Evolutionary conservation across 148 eudicot genomes (phyloP), one percentile per base, ranked within the genome.

Genomic region (Pharnaceum exiguum): DNA sequence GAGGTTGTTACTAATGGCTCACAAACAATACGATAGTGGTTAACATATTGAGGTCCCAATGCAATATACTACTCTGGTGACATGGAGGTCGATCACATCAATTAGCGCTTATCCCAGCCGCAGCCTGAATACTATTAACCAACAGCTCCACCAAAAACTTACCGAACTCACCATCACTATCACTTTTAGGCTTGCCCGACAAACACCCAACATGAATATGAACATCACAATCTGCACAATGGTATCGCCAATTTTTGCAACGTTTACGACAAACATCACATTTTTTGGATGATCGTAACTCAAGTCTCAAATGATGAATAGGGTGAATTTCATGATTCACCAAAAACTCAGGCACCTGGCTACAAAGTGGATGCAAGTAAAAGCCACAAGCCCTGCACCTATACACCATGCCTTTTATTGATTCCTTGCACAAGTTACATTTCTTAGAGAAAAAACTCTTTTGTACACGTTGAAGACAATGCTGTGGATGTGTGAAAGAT

Each of bases 141-240:
- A 43, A 4, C 23, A 63, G 9, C 27, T 16, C 35, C 1, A 0
- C 44, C 21, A 63, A 22, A 35, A 51, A 55, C 16, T 63, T 59
- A 23, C 50, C 51, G 31, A 63, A 63, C 0, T 51, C 52, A 32
- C 52, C 43, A 43, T 42, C 67, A 31, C 15, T 13, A 40, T 52
- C 43, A 42, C 8, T 10, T n/a, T 16, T 32, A 22, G 3, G 18
- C 33, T 64, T 54, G 40, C 59, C 50, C 0, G 37, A 24, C 53
- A 66, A 57, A 12, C 70, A 66, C 24, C 57, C 63, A 39, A 57
- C 70, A 66, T 66, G 70, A 37, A 66, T 49, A 48, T 66, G 70
- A 29, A 66, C 70, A 66, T 66, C 51, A 57, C 70, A 66, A n/a
- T 29, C 50, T 24, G 10, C 57, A 10, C 70, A 66, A 40, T 9